phyloP scores from a whole-genome alignment of 768 basidiomycete species.

The Lyophyllum atratum region DNA sequence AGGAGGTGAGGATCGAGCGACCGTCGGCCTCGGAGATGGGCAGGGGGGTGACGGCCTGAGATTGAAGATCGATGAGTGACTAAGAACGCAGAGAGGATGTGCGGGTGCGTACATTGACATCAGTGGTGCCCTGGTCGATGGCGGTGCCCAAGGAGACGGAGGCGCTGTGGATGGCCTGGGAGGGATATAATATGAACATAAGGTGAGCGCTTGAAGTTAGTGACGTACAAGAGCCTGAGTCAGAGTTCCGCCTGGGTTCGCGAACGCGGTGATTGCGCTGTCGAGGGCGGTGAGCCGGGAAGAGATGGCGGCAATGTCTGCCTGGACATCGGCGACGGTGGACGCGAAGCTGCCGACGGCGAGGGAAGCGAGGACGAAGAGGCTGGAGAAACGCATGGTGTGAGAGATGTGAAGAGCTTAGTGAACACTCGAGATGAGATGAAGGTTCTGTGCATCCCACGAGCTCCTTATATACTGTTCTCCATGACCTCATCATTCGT shows the following conservation, averaged over 20 bases:
- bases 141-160: slow-evolving; percentile 21
- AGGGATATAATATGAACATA: not conserved
- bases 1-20: slow-evolving; percentile 20
- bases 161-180: slow-evolving; percentile 32
- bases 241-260: slow-evolving; percentile 22
- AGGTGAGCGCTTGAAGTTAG: not conserved
- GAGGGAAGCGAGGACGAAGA: slow-evolving; percentile 28
- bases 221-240: slow-evolving; percentile 27
- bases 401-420: slow-evolving; percentile 1
- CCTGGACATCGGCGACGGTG: slow-evolving; percentile 28
- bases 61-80: not conserved
- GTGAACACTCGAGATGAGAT: not conserved
- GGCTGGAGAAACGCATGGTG: slow-evolving; percentile 28
- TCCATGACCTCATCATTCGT: not conserved
- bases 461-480: slow-evolving; percentile 4
- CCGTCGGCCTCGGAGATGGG: slow-evolving; percentile 26
- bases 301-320: slow-evolving; percentile 29
- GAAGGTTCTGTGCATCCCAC: not conserved
- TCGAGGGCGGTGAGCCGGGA: slow-evolving; percentile 29
- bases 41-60: slow-evolving; percentile 20
- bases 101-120: slow-evolving; percentile 21
- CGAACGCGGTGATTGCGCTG: slow-evolving; percentile 28
- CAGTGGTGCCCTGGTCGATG: slow-evolving; percentile 27
- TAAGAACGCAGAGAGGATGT: not conserved
- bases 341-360: slow-evolving; percentile 23